Percentiles rank a stretch among this genome's conserved stretches.
These are phyloP conservation scores for Murraya koenigii DNA, from an alignment of 345 rosid genomes.

Conservation along the genomic window DNA sequence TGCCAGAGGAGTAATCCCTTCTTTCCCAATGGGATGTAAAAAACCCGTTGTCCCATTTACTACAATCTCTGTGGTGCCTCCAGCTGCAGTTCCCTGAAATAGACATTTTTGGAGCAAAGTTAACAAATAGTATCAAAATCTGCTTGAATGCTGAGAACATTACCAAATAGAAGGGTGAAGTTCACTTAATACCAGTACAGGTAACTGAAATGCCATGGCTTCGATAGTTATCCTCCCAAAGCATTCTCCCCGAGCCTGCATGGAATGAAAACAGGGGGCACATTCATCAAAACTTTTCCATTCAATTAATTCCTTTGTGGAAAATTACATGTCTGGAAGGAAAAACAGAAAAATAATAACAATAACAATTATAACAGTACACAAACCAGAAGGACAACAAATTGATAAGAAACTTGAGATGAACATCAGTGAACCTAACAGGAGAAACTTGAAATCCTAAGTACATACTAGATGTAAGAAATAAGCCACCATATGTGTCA, in stretches of 20 bases:
- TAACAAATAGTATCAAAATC: conserved; percentile 4
- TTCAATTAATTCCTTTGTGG: neutral
- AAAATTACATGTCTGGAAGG: neutral
- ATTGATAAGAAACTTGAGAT: neutral
- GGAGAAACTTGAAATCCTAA: neutral
- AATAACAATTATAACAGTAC: too few species aligned
- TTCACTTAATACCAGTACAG: conserved; percentile 42
- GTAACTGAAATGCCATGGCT: conserved; percentile 61
- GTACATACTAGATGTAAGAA: neutral
- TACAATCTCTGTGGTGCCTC: conserved; percentile 50
- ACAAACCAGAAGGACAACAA: neutral
- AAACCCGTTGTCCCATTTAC: conserved; percentile 50
- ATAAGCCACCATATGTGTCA: neutral
- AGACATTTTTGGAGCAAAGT: neutral
- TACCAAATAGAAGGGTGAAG: neutral
- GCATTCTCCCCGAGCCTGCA: conserved; percentile 52
- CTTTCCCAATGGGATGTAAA: conserved; percentile 48
- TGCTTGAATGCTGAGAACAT: neutral
- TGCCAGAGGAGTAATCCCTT: conserved; percentile 39
- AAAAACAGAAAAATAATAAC: neutral
- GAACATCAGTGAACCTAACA: neutral
- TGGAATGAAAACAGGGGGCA: neutral
- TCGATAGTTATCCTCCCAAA: conserved; percentile 64
- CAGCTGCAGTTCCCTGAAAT: conserved; percentile 47
- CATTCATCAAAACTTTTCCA: neutral